Percentiles rank a stretch among this genome's conserved stretches.
phyloP scores from a whole-genome alignment of 2,329 filamentous ascomycete species.

The Cladorrhinum sp. region DNA sequence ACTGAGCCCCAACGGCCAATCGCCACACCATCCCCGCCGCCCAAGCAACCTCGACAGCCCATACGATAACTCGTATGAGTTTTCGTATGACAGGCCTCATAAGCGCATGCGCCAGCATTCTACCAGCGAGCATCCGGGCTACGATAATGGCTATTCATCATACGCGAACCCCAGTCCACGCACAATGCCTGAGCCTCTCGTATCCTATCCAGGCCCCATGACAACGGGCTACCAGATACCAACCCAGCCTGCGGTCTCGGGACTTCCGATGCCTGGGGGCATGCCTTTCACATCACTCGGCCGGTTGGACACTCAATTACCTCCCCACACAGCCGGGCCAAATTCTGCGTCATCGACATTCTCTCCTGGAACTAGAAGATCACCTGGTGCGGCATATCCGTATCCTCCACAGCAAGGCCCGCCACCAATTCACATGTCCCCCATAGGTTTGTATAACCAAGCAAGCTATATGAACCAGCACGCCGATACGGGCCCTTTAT shows the following conservation, averaged over 20 bases:
- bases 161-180: conserved; percentile 25
- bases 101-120: conserved; percentile 26
- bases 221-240: conserved; percentile 19
- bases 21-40: conserved; percentile 22
- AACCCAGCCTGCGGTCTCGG: conserved; percentile 16
- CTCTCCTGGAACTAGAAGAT: conserved; percentile 19
- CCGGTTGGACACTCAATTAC: conserved; percentile 24
- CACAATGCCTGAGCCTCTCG: conserved; percentile 27
- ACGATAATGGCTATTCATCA: conserved; percentile 24
- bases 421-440: conserved; percentile 4
- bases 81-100: conserved; percentile 19
- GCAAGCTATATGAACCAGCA: neutral
- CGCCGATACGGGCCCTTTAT: neutral
- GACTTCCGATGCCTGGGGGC: conserved; percentile 20
- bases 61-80: conserved; percentile 23
- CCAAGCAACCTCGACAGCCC: conserved; percentile 20
- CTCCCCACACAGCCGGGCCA: conserved; percentile 18
- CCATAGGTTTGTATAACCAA: conserved; percentile 8
- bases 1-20: conserved; percentile 23
- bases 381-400: conserved; percentile 11
- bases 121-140: conserved; percentile 16
- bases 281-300: conserved; percentile 19
- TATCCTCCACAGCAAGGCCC: conserved; percentile 10
- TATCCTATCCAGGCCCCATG: conserved; percentile 17
- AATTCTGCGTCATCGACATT: conserved; percentile 23